Conservation (phyloP, 371 early-diverging fungal species). For the Smittium mucronatum region DNA sequence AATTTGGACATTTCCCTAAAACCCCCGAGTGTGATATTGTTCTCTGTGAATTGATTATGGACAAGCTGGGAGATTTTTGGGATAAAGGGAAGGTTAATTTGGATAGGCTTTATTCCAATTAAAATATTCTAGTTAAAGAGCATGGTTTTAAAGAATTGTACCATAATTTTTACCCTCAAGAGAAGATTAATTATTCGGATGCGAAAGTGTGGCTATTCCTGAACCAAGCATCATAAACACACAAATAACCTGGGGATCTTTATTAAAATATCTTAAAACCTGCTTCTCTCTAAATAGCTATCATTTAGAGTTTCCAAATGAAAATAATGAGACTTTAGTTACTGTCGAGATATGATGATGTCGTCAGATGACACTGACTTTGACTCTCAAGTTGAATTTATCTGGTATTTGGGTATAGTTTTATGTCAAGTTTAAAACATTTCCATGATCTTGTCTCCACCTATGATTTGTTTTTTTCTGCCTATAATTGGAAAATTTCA, state of each 20-base stretch:
- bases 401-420: constrained; percentile 15
- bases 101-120: constrained; percentile 10
- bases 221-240: constrained; percentile 18
- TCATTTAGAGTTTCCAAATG: constrained; percentile 16
- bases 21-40: constrained; percentile 30
- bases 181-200: constrained; percentile 17
- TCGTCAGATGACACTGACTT: constrained; percentile 16
- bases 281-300: constrained; percentile 17
- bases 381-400: constrained; percentile 14
- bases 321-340: constrained; percentile 14
- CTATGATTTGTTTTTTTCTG: too few species aligned
- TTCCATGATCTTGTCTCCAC: too few species aligned
- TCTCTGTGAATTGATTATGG: constrained; percentile 20
- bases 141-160: constrained; percentile 22
- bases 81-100: constrained; percentile 26
- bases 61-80: constrained; percentile 29
- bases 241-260: constrained; percentile 17
- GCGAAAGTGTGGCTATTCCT: neutral
- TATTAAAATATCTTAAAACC: constrained; percentile 18
- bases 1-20: constrained; percentile 33
- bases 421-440: constrained; percentile 1
- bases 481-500: too few species aligned
- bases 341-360: constrained; percentile 22
- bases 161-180: constrained; percentile 31
- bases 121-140: constrained; percentile 19